Base-by-base conservation (phyloP, 2,329 filamentous ascomycete species). In the Periconia sp. region DNA sequence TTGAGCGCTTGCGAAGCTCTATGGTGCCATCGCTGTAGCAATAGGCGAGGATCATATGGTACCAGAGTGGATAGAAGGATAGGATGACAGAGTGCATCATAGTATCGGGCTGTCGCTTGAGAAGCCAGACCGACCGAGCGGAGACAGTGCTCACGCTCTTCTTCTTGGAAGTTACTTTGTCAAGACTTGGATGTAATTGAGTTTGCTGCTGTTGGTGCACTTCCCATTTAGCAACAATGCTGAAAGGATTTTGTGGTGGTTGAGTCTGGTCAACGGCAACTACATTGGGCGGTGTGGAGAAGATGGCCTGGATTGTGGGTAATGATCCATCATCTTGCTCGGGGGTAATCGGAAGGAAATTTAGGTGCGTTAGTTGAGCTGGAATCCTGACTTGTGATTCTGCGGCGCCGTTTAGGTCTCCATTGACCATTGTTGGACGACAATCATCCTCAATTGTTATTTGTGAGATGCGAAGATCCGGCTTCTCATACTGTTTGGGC, bases 151-250 rank as follows among this genome's bases (percentile, higher is more conserved):
- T 61, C 33, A 69, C 67, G 46, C 77, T 82, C 59, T 82, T 83
- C 59, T 83, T 83, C 55, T 86, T 82, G 30, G 79, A 78, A 6
- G 84, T 82, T 18, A 94, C 77, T 56, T 92, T 86, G 53, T 90
- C 87, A 64, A 95, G 92, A 10, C 86, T 87, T 2, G 85, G 73
- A 62, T 94, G 88, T 6, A 95, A 73, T 8, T 73, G 57, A 21
- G 59, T 77, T 50, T 86, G 83, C n/a, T 79, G 72, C 34, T 82
- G 78, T 22, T 88, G 83, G 22, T 80, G 78, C 8, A 92, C 66
- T 55, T 94, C 86, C 92, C 92, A 97, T 49, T 87, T 82, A 50
- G 90, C 85, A 49, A 97, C 78, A 28, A 92, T 81, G 54, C 86
- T 95, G 55, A 87, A 83, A 0, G 82, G 75, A 22, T 85, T 82